Evolutionary conservation across 257 asterid genomes (phyloP), one percentile per base, ranked within the genome.

Genomic region (Apocynum venetum): DNA sequence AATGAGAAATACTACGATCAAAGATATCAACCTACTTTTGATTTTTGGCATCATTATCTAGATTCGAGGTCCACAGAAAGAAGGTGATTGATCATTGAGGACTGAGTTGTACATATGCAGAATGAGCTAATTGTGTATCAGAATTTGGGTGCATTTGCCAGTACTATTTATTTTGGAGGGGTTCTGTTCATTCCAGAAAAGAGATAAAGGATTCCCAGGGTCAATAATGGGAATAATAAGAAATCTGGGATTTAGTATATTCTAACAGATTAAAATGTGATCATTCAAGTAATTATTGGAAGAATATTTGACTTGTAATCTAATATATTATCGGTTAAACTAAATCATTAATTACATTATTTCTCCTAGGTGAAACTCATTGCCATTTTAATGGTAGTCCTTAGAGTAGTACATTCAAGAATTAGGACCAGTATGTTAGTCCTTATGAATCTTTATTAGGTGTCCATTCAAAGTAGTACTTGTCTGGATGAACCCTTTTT

Each of bases 71-170:
- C 74, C 55, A 61, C 46, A 49, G 52, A 20, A 25, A 56, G 47
- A 35, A 43, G 74, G 51, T 10, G 79, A 67, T 53, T 43, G 49
- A 57, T 79, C 43, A 56, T 67, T 55, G 61, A 63, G 8, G 65
- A 14, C 75, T 68, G 40, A 40, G 11, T n/a, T 67, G 51, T 31
- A 69, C 19, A 10, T 8, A 49, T 25, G 11, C 61, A 65, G n/a
- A 65, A 65, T 14, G 10, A 40, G 17, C 25, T 20, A 47, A 46
- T 51, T 4, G 35, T 53, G n/a, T 51, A 17, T 41, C 48, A 49
- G 17, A 51, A 51, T 52, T 3, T 25, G 11, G 14, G 9, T 49
- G 36, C 49, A 17, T 36, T 36, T 35, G 35, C 14, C 4, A 36
- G 1, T 72, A 1, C 47, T 5, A 6, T 53, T 72, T 31, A 71